Evolutionary conservation across 352 stramenopile species (phyloP).

Genomic region (Aphanomyces astaci): DNA sequence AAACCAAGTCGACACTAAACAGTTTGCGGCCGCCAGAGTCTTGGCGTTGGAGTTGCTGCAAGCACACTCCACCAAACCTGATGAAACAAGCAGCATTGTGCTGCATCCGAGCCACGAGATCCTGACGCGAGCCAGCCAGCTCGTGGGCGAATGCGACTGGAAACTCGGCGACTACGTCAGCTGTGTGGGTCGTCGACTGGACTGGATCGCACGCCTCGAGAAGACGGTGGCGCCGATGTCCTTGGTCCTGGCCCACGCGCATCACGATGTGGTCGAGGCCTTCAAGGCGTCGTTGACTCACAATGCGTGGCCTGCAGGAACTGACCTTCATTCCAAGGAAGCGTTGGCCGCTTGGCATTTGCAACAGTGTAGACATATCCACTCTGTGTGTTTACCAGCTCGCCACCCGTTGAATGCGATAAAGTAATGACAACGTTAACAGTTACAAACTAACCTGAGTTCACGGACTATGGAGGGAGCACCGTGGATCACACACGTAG

Average conservation of each 20-base stretch:
- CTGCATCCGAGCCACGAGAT: background rate
- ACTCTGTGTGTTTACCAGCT: too few relatives aligned
- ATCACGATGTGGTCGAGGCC: background rate
- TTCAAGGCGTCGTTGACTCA: background rate
- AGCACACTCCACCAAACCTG: too few relatives aligned
- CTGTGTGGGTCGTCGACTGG: constrained; percentile 22
- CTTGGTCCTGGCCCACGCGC: background rate
- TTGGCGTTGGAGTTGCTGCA: too few relatives aligned
- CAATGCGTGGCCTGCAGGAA: background rate
- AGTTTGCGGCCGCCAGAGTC: too few relatives aligned
- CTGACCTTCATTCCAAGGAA: too few relatives aligned
- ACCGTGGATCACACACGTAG: background rate
- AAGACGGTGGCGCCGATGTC: background rate
- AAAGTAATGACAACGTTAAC: too few relatives aligned
- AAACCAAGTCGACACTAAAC: too few relatives aligned
- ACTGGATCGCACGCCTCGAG: background rate
- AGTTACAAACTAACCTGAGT: background rate
- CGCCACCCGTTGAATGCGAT: too few relatives aligned
- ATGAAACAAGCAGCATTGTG: too few relatives aligned
- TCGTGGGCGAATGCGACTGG: constrained; percentile 10
- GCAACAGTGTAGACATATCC: background rate
- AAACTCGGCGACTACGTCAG: constrained; percentile 3
- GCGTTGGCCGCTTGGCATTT: background rate
- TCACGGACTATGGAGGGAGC: background rate
- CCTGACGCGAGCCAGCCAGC: background rate